These are phyloP conservation scores for Guyanaporus albipodus DNA, from an alignment of 768 basidiomycete genomes.

Conservation along the genomic window DNA sequence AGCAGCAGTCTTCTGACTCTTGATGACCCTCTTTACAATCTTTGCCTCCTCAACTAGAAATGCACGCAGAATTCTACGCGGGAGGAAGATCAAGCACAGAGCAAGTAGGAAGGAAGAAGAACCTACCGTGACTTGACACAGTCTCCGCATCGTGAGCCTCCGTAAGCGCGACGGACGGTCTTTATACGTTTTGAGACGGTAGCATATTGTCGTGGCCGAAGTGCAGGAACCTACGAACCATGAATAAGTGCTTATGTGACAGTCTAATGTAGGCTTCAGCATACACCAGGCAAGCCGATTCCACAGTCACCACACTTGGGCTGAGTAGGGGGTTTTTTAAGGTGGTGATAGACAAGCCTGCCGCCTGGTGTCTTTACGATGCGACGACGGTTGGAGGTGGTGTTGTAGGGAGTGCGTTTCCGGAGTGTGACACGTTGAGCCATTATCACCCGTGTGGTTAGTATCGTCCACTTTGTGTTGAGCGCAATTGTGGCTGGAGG, in stretches of 20 bases:
- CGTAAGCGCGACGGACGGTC: constrained; percentile 94
- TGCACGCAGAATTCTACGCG: constrained; percentile 84
- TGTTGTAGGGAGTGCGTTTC: constrained; percentile 98
- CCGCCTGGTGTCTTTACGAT: constrained; percentile 99
- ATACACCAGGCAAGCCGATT: constrained; percentile 86
- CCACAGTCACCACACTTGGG: constrained; percentile 99
- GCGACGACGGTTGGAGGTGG: constrained; percentile 91
- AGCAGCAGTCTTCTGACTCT: constrained; percentile 53
- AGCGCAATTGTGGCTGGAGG: constrained; percentile 26
- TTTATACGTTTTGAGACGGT: constrained; percentile 96
- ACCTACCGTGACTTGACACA: constrained; percentile 93
- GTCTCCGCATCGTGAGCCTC: constrained; percentile 93
- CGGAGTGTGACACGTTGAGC: constrained; percentile 99
- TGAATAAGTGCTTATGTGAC: neutral
- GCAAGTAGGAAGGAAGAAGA: neutral
- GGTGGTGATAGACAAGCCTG: constrained; percentile 95
- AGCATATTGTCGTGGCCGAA: constrained; percentile 94
- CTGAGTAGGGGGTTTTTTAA: constrained; percentile 87
- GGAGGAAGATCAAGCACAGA: neutral
- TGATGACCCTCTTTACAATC: constrained; percentile 99
- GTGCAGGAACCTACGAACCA: constrained; percentile 72
- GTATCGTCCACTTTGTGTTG: neutral
- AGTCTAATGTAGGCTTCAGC: constrained; percentile 28
- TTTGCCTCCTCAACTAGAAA: constrained; percentile 99
- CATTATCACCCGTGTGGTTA: constrained; percentile 47